A percentile compares a stretch with the other conserved stretches of the same genome.
These are phyloP conservation scores for Sarocladium strictum DNA, from an alignment of 2,329 filamentous ascomycete species.

Conservation along the genomic window DNA sequence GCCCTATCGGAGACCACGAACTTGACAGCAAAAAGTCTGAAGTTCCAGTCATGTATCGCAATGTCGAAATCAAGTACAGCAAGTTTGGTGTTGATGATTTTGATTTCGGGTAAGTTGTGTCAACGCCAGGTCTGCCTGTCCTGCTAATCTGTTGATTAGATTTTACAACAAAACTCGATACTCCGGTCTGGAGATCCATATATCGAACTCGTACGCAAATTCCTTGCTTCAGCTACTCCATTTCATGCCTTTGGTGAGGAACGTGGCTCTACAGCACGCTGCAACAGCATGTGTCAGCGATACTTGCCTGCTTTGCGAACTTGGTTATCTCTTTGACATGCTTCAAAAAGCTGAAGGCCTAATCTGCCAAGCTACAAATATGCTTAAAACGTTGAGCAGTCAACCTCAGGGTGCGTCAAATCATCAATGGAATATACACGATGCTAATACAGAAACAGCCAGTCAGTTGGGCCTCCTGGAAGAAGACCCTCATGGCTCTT, in stretches of 20 bases:
- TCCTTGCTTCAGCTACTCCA: constrained; percentile 84
- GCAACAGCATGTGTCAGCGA: constrained; percentile 79
- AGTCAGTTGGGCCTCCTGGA: constrained; percentile 76
- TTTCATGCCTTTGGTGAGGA: constrained; percentile 83
- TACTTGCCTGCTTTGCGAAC: constrained; percentile 82
- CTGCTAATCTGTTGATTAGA: constrained; percentile 6
- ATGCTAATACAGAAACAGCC: constrained; percentile 33
- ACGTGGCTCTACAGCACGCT: constrained; percentile 82
- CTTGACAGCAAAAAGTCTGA: constrained; percentile 73
- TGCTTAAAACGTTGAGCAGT: constrained; percentile 82
- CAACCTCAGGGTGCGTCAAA: constrained; percentile 60
- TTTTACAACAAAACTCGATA: constrained; percentile 93
- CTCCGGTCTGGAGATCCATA: constrained; percentile 92
- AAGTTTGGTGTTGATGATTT: constrained; percentile 99
- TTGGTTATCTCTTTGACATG: constrained; percentile 97
- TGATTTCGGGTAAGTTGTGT: constrained; percentile 70
- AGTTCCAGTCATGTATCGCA: constrained; percentile 82
- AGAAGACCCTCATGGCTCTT: constrained; percentile 67
- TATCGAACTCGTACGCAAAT: constrained; percentile 94
- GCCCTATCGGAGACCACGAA: constrained; percentile 61
- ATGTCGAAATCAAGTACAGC: constrained; percentile 97
- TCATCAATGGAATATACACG: background rate
- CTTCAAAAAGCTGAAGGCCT: constrained; percentile 89
- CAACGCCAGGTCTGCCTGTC: background rate
- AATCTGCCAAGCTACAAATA: constrained; percentile 93